Evolutionary conservation across 2,329 filamentous ascomycete species (phyloP).

Genomic region (Talaromyces islandicus): DNA sequence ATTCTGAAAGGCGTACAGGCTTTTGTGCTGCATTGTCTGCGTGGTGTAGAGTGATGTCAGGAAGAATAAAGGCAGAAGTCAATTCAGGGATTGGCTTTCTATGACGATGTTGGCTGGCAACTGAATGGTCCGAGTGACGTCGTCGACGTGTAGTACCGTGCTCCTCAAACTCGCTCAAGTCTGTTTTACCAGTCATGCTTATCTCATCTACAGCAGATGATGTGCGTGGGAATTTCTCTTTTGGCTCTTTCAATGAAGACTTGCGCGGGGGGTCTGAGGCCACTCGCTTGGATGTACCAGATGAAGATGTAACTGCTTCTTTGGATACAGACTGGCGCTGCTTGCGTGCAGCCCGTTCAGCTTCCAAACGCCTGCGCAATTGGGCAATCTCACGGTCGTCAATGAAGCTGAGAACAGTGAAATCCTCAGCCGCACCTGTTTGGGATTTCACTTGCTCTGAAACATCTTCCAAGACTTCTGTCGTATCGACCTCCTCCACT

Average conservation of each 20-base stretch:
- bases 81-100: conserved; percentile 47
- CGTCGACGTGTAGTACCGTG: conserved; percentile 26
- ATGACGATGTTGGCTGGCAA: conserved; percentile 45
- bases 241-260: conserved; percentile 50
- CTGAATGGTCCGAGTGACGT: conserved; percentile 41
- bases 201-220: conserved; percentile 30
- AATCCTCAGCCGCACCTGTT: conserved; percentile 26
- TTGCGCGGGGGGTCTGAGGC: conserved; percentile 42
- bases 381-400: conserved; percentile 48
- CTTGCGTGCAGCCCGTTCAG: conserved; percentile 44
- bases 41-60: conserved; percentile 53
- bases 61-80: conserved; percentile 60
- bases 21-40: conserved; percentile 22
- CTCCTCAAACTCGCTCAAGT: conserved; percentile 21
- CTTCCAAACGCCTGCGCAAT: conserved; percentile 51
- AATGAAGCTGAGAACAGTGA: conserved; percentile 52
- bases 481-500: conserved; percentile 28
- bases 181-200: conserved; percentile 25
- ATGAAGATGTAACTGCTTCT: conserved; percentile 35
- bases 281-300: conserved; percentile 28
- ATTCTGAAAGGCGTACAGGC: conserved; percentile 29
- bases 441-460: conserved; percentile 24
- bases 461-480: conserved; percentile 18
- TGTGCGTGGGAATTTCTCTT: conserved; percentile 26
- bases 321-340: conserved; percentile 27